Conservation (phyloP, 225 moss, liverwort and hornwort species). For the Pseudoscleropodium purum region DNA sequence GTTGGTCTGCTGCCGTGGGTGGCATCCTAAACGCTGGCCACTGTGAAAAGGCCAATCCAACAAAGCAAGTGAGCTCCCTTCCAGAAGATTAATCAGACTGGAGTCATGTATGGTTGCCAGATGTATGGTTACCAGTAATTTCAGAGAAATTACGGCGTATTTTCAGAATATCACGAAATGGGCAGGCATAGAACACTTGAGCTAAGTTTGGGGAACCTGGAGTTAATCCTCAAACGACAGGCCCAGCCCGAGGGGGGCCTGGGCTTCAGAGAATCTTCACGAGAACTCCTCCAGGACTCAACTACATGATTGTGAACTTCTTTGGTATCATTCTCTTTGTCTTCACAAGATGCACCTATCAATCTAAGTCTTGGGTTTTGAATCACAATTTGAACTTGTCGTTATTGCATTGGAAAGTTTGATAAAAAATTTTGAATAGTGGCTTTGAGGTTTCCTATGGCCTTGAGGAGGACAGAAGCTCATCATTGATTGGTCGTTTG, state of each 20-base stretch:
- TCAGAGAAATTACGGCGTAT: background rate
- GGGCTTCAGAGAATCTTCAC: background rate
- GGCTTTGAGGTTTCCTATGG: background rate
- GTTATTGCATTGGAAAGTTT: background rate
- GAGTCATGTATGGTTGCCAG: background rate
- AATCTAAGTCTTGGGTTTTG: background rate
- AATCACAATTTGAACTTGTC: background rate
- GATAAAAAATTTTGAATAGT: background rate
- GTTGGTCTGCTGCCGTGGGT: conserved; percentile 37
- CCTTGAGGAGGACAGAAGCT: background rate
- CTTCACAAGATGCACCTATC: background rate
- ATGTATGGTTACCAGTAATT: background rate
- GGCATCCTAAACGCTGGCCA: conserved; percentile 25
- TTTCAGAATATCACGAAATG: background rate
- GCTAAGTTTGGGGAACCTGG: no score
- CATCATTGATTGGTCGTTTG: background rate
- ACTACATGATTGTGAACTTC: background rate
- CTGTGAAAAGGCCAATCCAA: conserved; percentile 18
- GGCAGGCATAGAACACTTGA: background rate
- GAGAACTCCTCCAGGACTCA: background rate
- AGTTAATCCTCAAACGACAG: background rate
- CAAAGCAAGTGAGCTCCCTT: conserved; percentile 6
- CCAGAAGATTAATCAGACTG: background rate
- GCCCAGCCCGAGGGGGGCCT: background rate
- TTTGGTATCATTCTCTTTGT: background rate